Base-by-base conservation (phyloP, 208 protist species). In the Acanthamoeba healyi region DNA sequence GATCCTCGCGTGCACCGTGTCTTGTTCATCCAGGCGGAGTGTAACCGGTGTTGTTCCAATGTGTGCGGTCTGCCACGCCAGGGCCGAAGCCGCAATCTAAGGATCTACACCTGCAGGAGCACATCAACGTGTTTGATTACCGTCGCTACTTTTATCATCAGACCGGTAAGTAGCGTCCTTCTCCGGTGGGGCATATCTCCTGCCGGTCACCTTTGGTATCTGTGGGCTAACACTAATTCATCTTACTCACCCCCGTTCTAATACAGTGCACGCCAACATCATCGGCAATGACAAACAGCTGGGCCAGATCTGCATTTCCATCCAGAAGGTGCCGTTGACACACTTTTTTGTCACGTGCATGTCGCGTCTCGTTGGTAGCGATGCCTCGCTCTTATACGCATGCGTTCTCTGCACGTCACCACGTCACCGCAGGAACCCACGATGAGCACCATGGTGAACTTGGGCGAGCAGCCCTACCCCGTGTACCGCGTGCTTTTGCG, bases 221-320 rank as follows among this genome's bases (percentile, higher is more conserved):
- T n/a, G n/a, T n/a, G n/a, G n/a, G n/a, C n/a, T n/a, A n/a, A n/a
- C n/a, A 26, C 51, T 22, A 12, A 3, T n/a, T n/a, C 51, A 4
- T 12, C 44, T 12, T 4, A 2, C 51, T 58, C 19, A 6, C 17
- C 7, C 51, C 17, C 26, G 17, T n/a, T 0, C 51, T 14, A n/a
- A n/a, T 82, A 24, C 46, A 87, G 79, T 87, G 79, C 79, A 87
- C 49, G 79, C 79, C 42, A 87, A 87, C 79, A 87, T 87, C 49
- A 87, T 87, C 79, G 79, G 79, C 42, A 87, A 87, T 24, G 79
- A 87, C 36, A 87, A 87, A 38, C 79, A 87, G 46, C 79, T 87
- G 2, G 79, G 79, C 42, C 79, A 51, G 42, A 61, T 87, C 49
- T 87, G 79, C 36, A 87, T 87, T 32, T 87, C 79, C 36, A 87